phyloP scores from a whole-genome alignment of 2,329 filamentous ascomycete genomes.

The Microascus cirrosus region DNA sequence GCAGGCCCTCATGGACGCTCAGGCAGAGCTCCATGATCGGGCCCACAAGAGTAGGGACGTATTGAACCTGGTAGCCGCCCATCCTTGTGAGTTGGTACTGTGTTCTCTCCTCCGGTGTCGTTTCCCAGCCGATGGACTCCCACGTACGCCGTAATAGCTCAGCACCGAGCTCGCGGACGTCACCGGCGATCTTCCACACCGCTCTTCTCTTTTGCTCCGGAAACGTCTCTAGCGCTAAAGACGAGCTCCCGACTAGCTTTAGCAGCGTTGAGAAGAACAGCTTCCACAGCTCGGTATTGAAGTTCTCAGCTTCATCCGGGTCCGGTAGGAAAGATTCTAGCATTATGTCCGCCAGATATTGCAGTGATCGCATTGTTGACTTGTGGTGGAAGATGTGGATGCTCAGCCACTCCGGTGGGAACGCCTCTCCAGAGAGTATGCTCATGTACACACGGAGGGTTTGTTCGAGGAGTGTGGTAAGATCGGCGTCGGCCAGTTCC shows the following conservation, averaged over 20 bases:
- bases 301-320: conserved; percentile 81
- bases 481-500: conserved; percentile 62
- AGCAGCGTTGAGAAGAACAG: conserved; percentile 83
- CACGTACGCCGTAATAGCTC: conserved; percentile 75
- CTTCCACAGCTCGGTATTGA: conserved; percentile 91
- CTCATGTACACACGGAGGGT: conserved; percentile 79
- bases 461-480: conserved; percentile 65
- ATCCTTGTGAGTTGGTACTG: conserved; percentile 73
- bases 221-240: conserved; percentile 85
- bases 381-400: conserved; percentile 89
- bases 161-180: conserved; percentile 85
- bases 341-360: conserved; percentile 70
- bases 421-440: conserved; percentile 79
- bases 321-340: conserved; percentile 77
- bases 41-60: conserved; percentile 82
- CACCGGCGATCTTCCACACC: conserved; percentile 97
- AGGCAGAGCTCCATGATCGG: conserved; percentile 90
- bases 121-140: conserved; percentile 97
- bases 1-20: conserved; percentile 85
- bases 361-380: conserved; percentile 74
- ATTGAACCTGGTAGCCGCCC: conserved; percentile 96
- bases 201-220: conserved; percentile 92
- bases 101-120: conserved; percentile 63
- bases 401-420: conserved; percentile 82
- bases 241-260: conserved; percentile 79